These are phyloP conservation scores for Tricholoma matsutake DNA, from an alignment of 768 basidiomycete species.

Conservation along the genomic window DNA sequence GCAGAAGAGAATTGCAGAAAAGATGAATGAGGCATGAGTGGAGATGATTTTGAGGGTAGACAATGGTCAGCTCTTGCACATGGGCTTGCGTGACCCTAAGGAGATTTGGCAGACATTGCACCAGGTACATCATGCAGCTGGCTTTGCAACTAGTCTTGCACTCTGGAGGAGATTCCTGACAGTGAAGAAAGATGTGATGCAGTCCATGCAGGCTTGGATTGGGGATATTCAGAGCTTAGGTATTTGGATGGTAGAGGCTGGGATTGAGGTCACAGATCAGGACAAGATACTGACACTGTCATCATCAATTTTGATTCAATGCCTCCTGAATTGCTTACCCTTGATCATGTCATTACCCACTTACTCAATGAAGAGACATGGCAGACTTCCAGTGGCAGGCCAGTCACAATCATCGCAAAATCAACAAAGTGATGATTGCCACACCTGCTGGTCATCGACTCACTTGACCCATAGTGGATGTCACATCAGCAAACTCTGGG, in stretches of 20 bases:
- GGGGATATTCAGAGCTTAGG: slow-evolving; percentile 14
- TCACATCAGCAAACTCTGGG: too few species aligned
- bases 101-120: background rate
- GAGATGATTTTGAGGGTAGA: slow-evolving; percentile 26
- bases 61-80: slow-evolving; percentile 16
- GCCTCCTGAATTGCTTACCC: too few species aligned
- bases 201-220: slow-evolving; percentile 26
- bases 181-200: background rate
- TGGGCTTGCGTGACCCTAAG: background rate
- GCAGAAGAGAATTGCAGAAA: slow-evolving; percentile 9
- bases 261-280: slow-evolving; percentile 3
- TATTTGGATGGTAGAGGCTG: slow-evolving; percentile 20
- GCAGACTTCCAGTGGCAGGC: background rate
- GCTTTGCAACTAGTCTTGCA: background rate
- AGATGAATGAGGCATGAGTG: slow-evolving; percentile 23
- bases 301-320: too few species aligned
- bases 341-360: background rate
- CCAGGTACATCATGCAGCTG: background rate
- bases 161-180: background rate
- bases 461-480: too few species aligned
- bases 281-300: too few species aligned
- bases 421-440: too few species aligned
- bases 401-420: too few species aligned
- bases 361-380: background rate
- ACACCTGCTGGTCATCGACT: too few species aligned